These are phyloP conservation scores for Oehlia diaphana DNA, from an alignment of 192 early-diverging fungal species.

Conservation along the genomic window DNA sequence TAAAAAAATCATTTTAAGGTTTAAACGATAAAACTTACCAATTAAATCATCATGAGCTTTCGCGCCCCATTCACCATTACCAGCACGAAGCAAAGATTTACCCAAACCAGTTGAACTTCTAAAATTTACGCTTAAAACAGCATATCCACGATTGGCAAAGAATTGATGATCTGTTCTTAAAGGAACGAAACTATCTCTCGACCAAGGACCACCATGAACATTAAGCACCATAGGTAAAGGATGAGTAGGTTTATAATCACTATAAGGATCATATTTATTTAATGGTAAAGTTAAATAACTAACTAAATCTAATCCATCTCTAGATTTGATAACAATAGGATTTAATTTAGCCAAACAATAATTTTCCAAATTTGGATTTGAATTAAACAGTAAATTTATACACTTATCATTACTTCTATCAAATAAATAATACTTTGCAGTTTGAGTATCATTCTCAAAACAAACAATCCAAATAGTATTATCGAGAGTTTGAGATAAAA, in stretches of 20 bases:
- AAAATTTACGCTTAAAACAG: conserved; percentile 42
- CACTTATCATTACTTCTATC: not conserved
- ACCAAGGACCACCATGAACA: conserved; percentile 44
- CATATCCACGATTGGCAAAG: conserved; percentile 43
- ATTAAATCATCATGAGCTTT: conserved; percentile 45
- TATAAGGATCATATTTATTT: conserved; percentile 28
- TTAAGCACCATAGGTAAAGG: conserved; percentile 36
- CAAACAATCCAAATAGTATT: conserved; percentile 28
- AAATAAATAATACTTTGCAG: not conserved
- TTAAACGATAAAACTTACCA: conserved; percentile 7
- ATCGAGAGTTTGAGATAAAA: conserved; percentile 27
- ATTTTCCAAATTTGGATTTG: conserved; percentile 5
- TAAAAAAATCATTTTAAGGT: not conserved
- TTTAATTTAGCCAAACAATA: conserved; percentile 32
- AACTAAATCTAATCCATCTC: conserved; percentile 34
- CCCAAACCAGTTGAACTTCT: conserved; percentile 38
- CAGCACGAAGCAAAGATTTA: conserved; percentile 33
- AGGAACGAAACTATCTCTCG: conserved; percentile 31
- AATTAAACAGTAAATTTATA: not conserved
- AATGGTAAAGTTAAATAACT: conserved; percentile 36
- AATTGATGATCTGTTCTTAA: conserved; percentile 22
- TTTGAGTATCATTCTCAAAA: not conserved
- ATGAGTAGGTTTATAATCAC: conserved; percentile 2
- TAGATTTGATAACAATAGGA: conserved; percentile 39
- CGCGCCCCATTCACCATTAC: conserved; percentile 36